phyloP scores from a whole-genome alignment of 768 basidiomycete genomes.

The Lactarius hatsudake region DNA sequence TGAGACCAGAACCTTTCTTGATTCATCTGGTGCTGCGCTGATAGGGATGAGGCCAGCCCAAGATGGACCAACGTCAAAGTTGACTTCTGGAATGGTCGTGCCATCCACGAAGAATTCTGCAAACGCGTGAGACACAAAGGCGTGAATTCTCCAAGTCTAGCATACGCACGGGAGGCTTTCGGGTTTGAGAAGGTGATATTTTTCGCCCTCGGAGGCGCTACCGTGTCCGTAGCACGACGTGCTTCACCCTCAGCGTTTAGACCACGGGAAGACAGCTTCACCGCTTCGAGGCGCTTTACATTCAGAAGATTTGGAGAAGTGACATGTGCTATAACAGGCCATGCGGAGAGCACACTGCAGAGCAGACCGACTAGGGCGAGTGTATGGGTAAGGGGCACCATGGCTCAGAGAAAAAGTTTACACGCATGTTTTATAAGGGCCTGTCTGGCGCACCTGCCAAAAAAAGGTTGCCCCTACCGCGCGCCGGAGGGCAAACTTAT shows the following conservation, averaged over 20 bases:
- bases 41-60: slow-evolving; percentile 77
- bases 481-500: no score
- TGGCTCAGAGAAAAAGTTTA: not conserved
- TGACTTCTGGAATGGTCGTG: slow-evolving; percentile 58
- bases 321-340: not conserved
- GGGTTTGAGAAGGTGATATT: slow-evolving; percentile 74
- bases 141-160: not conserved
- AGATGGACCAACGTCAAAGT: slow-evolving; percentile 72
- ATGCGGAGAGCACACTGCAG: not conserved
- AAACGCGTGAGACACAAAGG: not conserved
- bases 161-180: slow-evolving; percentile 51
- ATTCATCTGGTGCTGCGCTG: slow-evolving; percentile 56
- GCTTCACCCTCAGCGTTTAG: not conserved
- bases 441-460: no score
- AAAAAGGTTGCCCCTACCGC: no score
- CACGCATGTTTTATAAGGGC: no score
- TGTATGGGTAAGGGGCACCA: not conserved
- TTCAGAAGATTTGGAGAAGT: not conserved
- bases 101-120: slow-evolving; percentile 73
- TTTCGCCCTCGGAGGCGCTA: slow-evolving; percentile 36
- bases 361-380: slow-evolving; percentile 6
- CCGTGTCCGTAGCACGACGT: slow-evolving; percentile 1
- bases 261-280: slow-evolving; percentile 11
- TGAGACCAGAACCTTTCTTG: slow-evolving; percentile 53
- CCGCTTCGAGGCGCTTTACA: slow-evolving; percentile 13